Base-by-base conservation (phyloP, 1,139 yeast species). In the Zygotorulaspora mrakii region DNA sequence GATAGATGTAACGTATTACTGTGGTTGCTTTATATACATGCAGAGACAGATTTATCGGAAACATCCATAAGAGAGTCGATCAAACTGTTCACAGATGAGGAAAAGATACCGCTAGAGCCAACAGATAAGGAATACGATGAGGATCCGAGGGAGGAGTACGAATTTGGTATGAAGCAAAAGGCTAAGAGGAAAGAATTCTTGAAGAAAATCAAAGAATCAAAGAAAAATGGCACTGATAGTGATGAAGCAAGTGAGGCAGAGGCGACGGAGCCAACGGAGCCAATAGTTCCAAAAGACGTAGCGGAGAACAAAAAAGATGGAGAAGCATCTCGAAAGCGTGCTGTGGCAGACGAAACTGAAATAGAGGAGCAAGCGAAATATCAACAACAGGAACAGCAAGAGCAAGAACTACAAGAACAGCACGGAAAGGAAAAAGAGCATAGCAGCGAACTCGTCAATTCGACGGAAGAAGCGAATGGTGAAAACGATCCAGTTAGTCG, bases 1-100 rank as follows among this genome's bases (percentile, higher is more conserved):
- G 79, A 78, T 47, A 71, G 96, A 48, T 88, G 87, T 2, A 66
- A 70, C 37, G 71, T 91, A 23, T 80, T 91, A 52, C 63, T 91
- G 46, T 91, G 97, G 97, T 65, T 91, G 29, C 61, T 86, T 44
- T 87, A 86, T 67, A 74, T 87, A 2, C 84, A 82, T 55, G 66
- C 84, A 48, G 96, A 91, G 57, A 83, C 95, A 0, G 71, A 74
- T 45, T 69, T 83, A 48, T 62, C 72, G 0, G 66, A 70, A 1
- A 79, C 72, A 25, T 76, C 76, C 43, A 61, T 87, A 14, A 62
- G 64, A 2, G 42, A 55, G 2, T 43, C 63, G 8, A 25, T 57
- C 17, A 84, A 84, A 52, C 91, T 95, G 2, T 88, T 86, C 61
- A 81, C 83, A 16, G 59, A 65, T 2, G 64, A 64, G 16, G 57